Evolutionary conservation across 352 stramenopile species (phyloP), one percentile per base, ranked within the genome.

Genomic region (Phytophthora palmivora): DNA sequence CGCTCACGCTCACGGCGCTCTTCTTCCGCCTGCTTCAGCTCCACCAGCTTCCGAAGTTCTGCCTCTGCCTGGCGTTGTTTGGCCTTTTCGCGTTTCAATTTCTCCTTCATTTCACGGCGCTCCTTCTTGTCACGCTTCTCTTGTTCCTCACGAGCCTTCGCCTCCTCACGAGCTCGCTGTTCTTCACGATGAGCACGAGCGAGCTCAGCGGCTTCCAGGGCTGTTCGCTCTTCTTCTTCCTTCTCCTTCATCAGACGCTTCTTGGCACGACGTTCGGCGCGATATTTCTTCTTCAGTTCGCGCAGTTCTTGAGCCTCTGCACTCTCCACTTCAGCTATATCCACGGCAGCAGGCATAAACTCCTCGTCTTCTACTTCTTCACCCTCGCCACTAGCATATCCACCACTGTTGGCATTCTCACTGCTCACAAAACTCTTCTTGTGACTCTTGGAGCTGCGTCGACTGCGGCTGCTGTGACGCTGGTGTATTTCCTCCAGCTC

Each of bases 61-160:
- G 59, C 73, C 41, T 83, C 67, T 14, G 72, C 72, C 47, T 75
- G 72, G 15, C 63, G 67, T 36, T 80, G 70, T 22, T 78, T 69
- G 1, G 65, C 49, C 37, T 82, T 79, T 26, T 83, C 65, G 1
- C 64, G 56, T 55, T 82, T 79, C 10, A 76, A 19, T 21, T 74
- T 76, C 9, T 76, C 67, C 32, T 77, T 79, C 44, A 78, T 63
- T 32, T 79, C 67, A 16, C 70, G 66, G 4, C 70, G 67, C 47
- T 82, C 63, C 30, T 77, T 74, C 60, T 77, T 79, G 33, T 71
- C 63, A 5, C 72, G 70, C 57, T 79, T 79, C 42, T 78, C 63
- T 22, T 68, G 67, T 51, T 79, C 63, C 11, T 79, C 67, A 1
- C 56, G 70, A n/a, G 30, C 51, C 46, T 82, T 82, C 12, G 63